Base-by-base conservation (phyloP, 352 stramenopile species). In the Globisporangium apiculatum region DNA sequence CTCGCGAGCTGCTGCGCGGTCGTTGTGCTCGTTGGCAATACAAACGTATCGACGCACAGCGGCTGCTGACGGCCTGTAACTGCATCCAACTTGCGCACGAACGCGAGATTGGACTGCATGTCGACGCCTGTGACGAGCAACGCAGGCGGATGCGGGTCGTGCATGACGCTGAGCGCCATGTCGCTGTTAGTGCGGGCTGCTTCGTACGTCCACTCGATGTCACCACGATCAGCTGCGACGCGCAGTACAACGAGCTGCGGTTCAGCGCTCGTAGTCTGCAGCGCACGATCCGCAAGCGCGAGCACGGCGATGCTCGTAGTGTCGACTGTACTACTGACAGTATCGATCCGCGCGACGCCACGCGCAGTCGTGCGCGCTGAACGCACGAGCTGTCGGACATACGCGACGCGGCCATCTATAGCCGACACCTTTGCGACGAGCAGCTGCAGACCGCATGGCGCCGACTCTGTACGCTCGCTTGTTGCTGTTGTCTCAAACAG, bases 321-420 rank as follows among this genome's bases (percentile, higher is more conserved):
- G 2, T 31, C 24, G 24, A 31, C 24, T 31, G 1, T 31, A 31
- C 24, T 31, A 31, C 24, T 31, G 24, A 31, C 24, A 31, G 24
- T 31, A 3, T 7, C 38, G 10, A 65, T n/a, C 10, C 47, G 51
- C 12, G 37, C 42, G 18, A 67, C 48, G 7, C 51, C 47, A 9
- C 52, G 38, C 5, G 51, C 53, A 24, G 42, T 71, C 31, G 51
- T 73, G 60, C 48, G 60, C 17, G 38, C 49, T 38, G 48, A 48
- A 10, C 57, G 68, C 47, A 49, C 61, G 48, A 64, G 35, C 40
- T 78, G 64, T 2, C 41, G 36, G 2, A 69, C 50, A 64, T 67
- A 78, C 38, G 49, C 38, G 4, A 73, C 43, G 15, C 40, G 35
- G 3, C 69, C 69, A 12, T 64, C 58, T 7, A 3, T 40, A 1